These are phyloP conservation scores for Apiospora pterosperma DNA, from an alignment of 2,329 filamentous ascomycete species.

Conservation along the genomic window DNA sequence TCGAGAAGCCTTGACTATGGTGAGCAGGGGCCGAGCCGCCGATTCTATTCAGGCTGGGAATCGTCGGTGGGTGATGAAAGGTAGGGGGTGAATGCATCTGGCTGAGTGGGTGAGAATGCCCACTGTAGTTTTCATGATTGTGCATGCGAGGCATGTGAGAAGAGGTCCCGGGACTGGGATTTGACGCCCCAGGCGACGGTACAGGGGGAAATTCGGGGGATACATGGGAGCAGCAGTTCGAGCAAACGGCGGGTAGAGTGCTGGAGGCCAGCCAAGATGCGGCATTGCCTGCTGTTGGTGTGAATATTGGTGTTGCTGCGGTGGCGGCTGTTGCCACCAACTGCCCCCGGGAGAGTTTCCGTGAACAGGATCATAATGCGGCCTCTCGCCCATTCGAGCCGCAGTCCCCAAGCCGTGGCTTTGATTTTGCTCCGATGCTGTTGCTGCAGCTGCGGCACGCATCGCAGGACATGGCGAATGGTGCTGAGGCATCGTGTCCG, in stretches of 20 bases:
- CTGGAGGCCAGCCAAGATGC: constrained; percentile 1
- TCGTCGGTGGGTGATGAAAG: constrained; percentile 12
- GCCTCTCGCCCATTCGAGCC: constrained; percentile 12
- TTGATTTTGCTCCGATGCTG: constrained; percentile 20
- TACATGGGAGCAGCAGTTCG: background rate
- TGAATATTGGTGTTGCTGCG: constrained; percentile 2
- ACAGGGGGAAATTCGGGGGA: background rate
- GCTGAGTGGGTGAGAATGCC: background rate
- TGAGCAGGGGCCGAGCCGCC: constrained; percentile 19
- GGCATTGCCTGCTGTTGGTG: constrained; percentile 3
- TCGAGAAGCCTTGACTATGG: constrained; percentile 14
- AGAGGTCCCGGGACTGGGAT: background rate
- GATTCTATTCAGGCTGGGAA: constrained; percentile 15
- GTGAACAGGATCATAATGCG: constrained; percentile 22
- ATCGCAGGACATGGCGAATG: constrained; percentile 25
- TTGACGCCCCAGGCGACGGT: background rate
- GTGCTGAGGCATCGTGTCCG: constrained; percentile 15
- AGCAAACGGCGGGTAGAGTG: background rate
- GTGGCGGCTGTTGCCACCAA: constrained; percentile 6
- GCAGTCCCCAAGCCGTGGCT: constrained; percentile 14
- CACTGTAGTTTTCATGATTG: background rate
- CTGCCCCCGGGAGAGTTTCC: constrained; percentile 1
- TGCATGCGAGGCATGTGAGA: background rate
- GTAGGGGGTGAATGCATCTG: constrained; percentile 6
- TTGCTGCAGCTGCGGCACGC: constrained; percentile 18